Conservation (phyloP, 1,284 basidiomycete species). For the Ustilago nuda region DNA sequence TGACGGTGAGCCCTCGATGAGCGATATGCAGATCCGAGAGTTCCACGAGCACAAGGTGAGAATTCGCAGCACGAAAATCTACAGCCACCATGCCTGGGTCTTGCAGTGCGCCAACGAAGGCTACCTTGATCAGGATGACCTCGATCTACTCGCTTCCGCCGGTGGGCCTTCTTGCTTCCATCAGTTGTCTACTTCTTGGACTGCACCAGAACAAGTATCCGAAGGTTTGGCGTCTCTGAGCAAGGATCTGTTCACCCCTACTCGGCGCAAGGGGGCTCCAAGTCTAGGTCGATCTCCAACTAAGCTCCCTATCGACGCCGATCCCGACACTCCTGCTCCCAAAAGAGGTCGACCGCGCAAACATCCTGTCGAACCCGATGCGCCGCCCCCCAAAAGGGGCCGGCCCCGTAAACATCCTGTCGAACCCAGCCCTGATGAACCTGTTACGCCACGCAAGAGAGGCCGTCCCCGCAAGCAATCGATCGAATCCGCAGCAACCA, state of each 20-base stretch:
- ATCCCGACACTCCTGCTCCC: slow-evolving; percentile 8
- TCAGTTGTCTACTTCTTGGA: slow-evolving; percentile 20
- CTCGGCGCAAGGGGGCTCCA: slow-evolving; percentile 9
- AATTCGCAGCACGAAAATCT: slow-evolving; percentile 38
- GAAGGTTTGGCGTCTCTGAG: slow-evolving; percentile 3
- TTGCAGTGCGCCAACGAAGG: slow-evolving; percentile 48
- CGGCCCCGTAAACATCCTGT: slow-evolving; percentile 24
- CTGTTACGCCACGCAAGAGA: slow-evolving; percentile 9
- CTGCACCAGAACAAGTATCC: slow-evolving; percentile 9
- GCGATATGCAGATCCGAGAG: slow-evolving; percentile 31
- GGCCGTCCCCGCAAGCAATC: slow-evolving; percentile 24
- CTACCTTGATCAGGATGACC: slow-evolving; percentile 28
- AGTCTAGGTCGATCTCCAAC: slow-evolving; percentile 23
- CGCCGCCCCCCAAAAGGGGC: slow-evolving; percentile 13
- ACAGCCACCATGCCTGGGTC: slow-evolving; percentile 49
- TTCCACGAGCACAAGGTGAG: slow-evolving; percentile 45
- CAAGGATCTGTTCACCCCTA: slow-evolving; percentile 25
- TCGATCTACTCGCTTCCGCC: slow-evolving; percentile 26
- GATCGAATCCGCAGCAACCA: slow-evolving; percentile 7
- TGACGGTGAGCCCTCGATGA: slow-evolving; percentile 31
- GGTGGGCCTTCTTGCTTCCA: slow-evolving; percentile 33
- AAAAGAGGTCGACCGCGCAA: slow-evolving; percentile 32
- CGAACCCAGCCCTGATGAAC: background rate
- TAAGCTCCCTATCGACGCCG: slow-evolving; percentile 18
- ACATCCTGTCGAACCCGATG: slow-evolving; percentile 9